Base-by-base conservation (phyloP, 352 stramenopile genomes). In the Globisporangium nagaii region DNA sequence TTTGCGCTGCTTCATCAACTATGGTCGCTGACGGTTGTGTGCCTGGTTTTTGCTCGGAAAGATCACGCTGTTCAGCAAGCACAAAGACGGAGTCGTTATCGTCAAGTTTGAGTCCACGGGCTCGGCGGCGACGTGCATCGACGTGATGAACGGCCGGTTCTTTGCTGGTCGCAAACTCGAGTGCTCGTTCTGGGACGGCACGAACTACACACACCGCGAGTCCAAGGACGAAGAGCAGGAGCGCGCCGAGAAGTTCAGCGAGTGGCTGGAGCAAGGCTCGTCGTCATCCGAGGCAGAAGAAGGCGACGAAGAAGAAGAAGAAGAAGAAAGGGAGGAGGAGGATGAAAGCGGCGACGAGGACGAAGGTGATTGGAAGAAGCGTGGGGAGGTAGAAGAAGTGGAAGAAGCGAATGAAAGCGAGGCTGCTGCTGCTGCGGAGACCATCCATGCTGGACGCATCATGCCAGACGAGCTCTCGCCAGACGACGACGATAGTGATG, bases 11-110 rank as follows among this genome's bases (percentile, higher is more conserved):
- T 73, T 74, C 20, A 11, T 35, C 13, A 4, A n/a, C 10, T 30
- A 24, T 30, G 4, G 24, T 36, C 15, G n/a, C n/a, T n/a, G n/a
- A n/a, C n/a, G n/a, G 19, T 20, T 52, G 73, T 71, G 22, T 59
- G 12, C 17, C 22, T 24, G 47, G n/a, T 68, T 85, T 0, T 70
- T 88, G 45, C n/a, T n/a, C 17, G 11, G 20, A 45, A 86, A 98
- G 66, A 96, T 98, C 39, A 98, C 95, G n/a, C 68, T 98, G 10
- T 98, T 98, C 69, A 74, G 75, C 3, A 97, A 97, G 56, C 90
- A 96, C 68, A 68, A 70, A 22, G 75, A 96, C 11, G 93, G 93
- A 6, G 88, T 98, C 1, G 86, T 98, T 1, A 87, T 98, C 47
- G 77, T 98, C 56, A 98, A 98, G 65, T 98, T 97, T 56, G 72